Evolutionary conservation across 2,329 filamentous ascomycete species (phyloP), one percentile per base, ranked within the genome.

Genomic region (Nannizziopsis arthrosporioides): DNA sequence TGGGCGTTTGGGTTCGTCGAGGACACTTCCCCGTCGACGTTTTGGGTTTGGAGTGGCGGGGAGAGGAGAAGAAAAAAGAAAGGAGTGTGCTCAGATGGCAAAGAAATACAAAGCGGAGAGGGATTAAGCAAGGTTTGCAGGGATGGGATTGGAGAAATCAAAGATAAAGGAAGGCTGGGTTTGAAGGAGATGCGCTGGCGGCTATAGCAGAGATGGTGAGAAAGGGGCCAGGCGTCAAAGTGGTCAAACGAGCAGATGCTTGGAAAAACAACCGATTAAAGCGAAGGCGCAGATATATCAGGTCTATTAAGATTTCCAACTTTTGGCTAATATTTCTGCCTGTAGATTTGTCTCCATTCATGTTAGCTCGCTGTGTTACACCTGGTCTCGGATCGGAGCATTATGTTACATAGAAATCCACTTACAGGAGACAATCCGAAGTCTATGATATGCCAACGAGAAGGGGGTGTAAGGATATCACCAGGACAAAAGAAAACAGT

Each of bases 221-320:
- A 17, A 15, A 47, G 12, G 22, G 35, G 44, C 44, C 37, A 47
- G 44, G 10, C 37, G 44, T n/a, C 35, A 27, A 47, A 41, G 8
- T 15, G 15, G 34, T 38, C 34, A 45, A 15, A 31, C 17, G 11
- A 46, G 35, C 35, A 46, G 35, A 46, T 12, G 15, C 27, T 40
- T 41, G 14, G 9, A 35, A 47, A 41, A 47, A 7, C 15, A 39
- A 41, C 44, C 14, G 32, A 14, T 30, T 14, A 45, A 45, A 38
- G 43, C 43, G 35, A 45, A 18, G 12, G 15, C 30, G 37, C 44
- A 36, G 27, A 47, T 47, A 47, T 47, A 47, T 47, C 31, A 47
- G 41, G 30, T 34, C 15, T 39, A 41, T 47, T 47, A 41, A 47
- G 44, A 47, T 47, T 14, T 37, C 22, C 22, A 18, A 15, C 19